A percentile compares a stretch with the other conserved stretches of the same genome.
These are phyloP conservation scores for Yamadazyma diospyri DNA, from an alignment of 1,139 yeast genomes.

Conservation along the genomic window DNA sequence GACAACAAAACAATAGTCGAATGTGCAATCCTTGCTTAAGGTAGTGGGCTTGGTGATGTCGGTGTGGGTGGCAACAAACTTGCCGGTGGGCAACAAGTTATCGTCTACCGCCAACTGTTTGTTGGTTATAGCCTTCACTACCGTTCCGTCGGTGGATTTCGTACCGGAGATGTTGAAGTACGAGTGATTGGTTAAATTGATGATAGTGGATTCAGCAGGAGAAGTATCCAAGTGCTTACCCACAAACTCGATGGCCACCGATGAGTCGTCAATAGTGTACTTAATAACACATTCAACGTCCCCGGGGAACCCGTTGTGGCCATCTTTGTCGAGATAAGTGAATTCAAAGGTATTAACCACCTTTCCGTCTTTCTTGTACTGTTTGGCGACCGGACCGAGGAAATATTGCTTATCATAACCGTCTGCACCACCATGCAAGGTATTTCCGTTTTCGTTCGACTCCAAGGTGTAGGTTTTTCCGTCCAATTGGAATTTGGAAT, in stretches of 20 bases:
- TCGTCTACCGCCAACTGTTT: conserved; percentile 38
- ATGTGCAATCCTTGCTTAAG: conserved; percentile 21
- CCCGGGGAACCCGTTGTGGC: conserved; percentile 56
- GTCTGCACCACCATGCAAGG: conserved; percentile 50
- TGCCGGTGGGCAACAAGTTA: conserved; percentile 51
- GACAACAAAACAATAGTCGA: conserved; percentile 54
- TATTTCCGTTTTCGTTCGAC: conserved; percentile 38
- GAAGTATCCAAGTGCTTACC: conserved; percentile 39
- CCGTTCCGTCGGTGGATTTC: conserved; percentile 30
- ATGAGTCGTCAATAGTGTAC: conserved; percentile 32
- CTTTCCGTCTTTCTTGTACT: conserved; percentile 23
- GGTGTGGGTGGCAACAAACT: conserved; percentile 23
- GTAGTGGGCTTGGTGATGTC: conserved; percentile 23
- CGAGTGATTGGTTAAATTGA: conserved; percentile 63
- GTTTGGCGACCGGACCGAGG: conserved; percentile 48
- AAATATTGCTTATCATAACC: conserved; percentile 52
- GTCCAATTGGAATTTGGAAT: conserved; percentile 40
- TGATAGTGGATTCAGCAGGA: conserved; percentile 41
- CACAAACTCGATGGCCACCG: conserved; percentile 45
- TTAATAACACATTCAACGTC: conserved; percentile 41
- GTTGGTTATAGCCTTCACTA: conserved; percentile 25
- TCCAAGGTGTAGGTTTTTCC: conserved; percentile 40
- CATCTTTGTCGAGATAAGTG: conserved; percentile 40
- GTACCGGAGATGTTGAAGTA: conserved; percentile 46
- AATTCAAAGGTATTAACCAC: conserved; percentile 31